Evolutionary conservation across 2,329 filamentous ascomycete genomes (phyloP).

Genomic region (Alternaria atra): DNA sequence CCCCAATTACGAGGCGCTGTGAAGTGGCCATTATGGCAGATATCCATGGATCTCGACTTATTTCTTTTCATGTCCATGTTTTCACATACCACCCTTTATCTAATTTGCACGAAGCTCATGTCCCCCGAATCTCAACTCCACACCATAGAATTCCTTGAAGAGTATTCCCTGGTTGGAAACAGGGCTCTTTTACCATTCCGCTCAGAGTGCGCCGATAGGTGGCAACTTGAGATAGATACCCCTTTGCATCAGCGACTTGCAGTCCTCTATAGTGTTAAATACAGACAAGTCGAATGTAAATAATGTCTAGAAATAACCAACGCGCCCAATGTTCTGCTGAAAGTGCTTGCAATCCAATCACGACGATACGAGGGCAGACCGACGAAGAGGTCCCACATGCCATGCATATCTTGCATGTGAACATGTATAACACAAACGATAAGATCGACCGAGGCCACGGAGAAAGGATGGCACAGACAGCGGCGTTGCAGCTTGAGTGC

Average conservation of each 20-base stretch:
- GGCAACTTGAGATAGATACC: slow-evolving; percentile 35
- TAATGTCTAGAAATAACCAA: slow-evolving; percentile 9
- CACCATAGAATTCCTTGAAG: slow-evolving; percentile 8
- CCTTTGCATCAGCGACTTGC: slow-evolving; percentile 28
- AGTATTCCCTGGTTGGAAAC: slow-evolving; percentile 18
- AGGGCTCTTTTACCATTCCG: slow-evolving; percentile 13
- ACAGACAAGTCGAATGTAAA: slow-evolving; percentile 16
- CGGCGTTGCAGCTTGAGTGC: slow-evolving; percentile 10
- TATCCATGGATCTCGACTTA: slow-evolving; percentile 13
- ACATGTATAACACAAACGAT: slow-evolving; percentile 11
- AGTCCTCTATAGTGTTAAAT: slow-evolving; percentile 25
- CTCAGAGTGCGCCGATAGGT: slow-evolving; percentile 17
- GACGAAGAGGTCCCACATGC: background rate
- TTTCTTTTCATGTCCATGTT: slow-evolving; percentile 43
- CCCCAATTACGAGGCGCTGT: slow-evolving; percentile 42
- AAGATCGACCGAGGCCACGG: background rate
- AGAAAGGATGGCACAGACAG: slow-evolving; percentile 11
- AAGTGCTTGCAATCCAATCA: background rate
- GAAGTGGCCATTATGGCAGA: slow-evolving; percentile 19
- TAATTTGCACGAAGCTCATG: slow-evolving; percentile 36
- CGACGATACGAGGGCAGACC: background rate
- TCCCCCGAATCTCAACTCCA: slow-evolving; percentile 22
- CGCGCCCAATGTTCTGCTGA: background rate
- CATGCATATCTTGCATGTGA: slow-evolving; percentile 5
- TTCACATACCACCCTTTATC: slow-evolving; percentile 19